Evolutionary conservation across 2,329 filamentous ascomycete species (phyloP), one percentile per base, ranked within the genome.

Genomic region (Penicillium decumbens): DNA sequence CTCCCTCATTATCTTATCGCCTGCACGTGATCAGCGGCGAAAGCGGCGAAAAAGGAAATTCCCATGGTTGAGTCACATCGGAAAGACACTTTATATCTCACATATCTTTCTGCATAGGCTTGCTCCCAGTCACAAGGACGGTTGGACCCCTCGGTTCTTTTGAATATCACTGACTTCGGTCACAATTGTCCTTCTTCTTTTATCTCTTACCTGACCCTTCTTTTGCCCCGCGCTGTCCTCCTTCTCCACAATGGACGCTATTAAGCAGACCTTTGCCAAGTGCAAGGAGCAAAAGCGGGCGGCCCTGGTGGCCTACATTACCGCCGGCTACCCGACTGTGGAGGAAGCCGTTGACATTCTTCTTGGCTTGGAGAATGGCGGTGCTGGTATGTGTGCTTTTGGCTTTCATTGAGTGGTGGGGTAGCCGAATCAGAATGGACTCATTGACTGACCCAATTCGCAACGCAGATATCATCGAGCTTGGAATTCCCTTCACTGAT

Each of bases 401-500:
- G 37, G 41, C 37, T 33, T 8, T 23, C 25, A 20, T 15, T 24
- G 10, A 15, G 24, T 51, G 46, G 40, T 30, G 41, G 43, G 40
- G 47, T 33, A 51, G 28, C 47, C 28, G 18, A 43, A 29, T 33
- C 47, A 20, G 18, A 43, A 29, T 33, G 15, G 15, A 47, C 4
- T 18, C 25, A 3, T 20, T 28, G 37, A 49, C 47, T 58, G 24
- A 60, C n/a, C 24, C 20, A 13, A n/a, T 39, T 49, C 41, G 49
- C 60, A 54, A 37, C 37, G 25, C 60, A 89, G 93, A 98, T 71
- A 78, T 98, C 53, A 95, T 98, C 65, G 93, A 98, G 73, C 83
- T 98, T 60, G 93, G 92, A 56, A 84, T 95, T 49, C 93, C 93
- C 45, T 98, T 98, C 75, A 96, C 92, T 64, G 93, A 98, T 70